These are phyloP conservation scores for Paradendryphiella salina DNA, from an alignment of 2,329 filamentous ascomycete species.

Conservation along the genomic window DNA sequence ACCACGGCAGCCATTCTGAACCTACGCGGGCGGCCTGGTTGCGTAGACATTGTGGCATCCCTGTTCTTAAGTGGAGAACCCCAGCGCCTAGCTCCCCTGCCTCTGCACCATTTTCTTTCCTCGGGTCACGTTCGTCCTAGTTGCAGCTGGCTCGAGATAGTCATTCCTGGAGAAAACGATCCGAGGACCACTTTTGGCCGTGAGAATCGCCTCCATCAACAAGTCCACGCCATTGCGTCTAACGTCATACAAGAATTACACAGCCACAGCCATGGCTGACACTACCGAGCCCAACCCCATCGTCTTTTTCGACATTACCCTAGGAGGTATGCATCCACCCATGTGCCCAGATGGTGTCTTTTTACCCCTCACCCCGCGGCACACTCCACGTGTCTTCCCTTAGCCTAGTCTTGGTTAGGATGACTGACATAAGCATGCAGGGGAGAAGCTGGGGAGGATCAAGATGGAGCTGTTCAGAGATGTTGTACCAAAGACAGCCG, in stretches of 20 bases:
- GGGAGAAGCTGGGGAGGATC: conserved; percentile 44
- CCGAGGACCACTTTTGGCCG: neutral
- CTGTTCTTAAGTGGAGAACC: too few relatives aligned
- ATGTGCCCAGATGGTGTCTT: neutral
- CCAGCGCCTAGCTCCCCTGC: neutral
- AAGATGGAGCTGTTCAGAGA: conserved; percentile 75
- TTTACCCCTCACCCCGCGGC: conserved; percentile 18
- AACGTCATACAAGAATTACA: conserved; percentile 22
- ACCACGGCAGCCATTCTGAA: neutral
- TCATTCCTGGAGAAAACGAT: conserved; percentile 5
- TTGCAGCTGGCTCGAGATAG: conserved; percentile 5
- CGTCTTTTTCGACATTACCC: conserved; percentile 77
- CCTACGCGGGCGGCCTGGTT: too few relatives aligned
- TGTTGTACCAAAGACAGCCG: conserved; percentile 81
- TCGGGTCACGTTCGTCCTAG: neutral
- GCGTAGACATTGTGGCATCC: too few relatives aligned
- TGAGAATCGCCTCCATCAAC: conserved; percentile 4
- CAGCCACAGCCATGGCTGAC: conserved; percentile 44
- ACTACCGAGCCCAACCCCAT: conserved; percentile 51
- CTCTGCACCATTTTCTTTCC: conserved; percentile 9
- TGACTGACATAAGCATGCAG: conserved; percentile 34
- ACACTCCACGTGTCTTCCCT: conserved; percentile 18
- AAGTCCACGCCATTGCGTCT: conserved; percentile 11
- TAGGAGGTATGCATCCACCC: conserved; percentile 64
- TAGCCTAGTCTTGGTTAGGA: conserved; percentile 11